phyloP scores from a whole-genome alignment of 2,329 filamentous ascomycete species.

The Thermochaetoides dissita region DNA sequence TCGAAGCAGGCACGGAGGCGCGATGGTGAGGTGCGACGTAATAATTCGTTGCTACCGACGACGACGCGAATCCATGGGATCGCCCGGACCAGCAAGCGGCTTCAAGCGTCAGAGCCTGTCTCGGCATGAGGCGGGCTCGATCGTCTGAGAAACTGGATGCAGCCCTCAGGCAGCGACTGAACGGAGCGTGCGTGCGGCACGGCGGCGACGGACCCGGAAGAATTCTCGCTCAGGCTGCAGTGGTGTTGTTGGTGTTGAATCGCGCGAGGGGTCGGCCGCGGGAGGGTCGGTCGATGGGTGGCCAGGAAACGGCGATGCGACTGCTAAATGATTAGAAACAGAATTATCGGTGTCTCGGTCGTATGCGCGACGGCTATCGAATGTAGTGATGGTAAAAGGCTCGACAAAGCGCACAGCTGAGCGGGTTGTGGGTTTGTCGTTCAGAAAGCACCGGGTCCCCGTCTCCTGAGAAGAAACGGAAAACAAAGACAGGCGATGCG shows the following conservation, averaged over 20 bases:
- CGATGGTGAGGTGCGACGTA: conserved; percentile 11
- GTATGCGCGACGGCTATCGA: conserved; percentile 4
- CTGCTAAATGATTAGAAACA: conserved; percentile 12
- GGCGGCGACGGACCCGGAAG: too few relatives aligned
- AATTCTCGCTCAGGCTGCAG: too few relatives aligned
- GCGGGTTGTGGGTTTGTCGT: not conserved
- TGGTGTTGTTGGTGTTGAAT: not conserved
- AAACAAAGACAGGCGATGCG: conserved; percentile 11
- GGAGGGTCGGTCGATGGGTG: not conserved
- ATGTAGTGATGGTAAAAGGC: conserved; percentile 1
- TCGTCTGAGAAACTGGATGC: too few relatives aligned
- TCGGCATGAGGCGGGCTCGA: conserved; percentile 1
- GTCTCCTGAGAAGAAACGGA: conserved; percentile 3
- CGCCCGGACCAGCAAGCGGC: conserved; percentile 3
- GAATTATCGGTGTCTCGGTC: conserved; percentile 5
- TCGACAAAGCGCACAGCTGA: conserved; percentile 2
- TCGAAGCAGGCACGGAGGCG: conserved; percentile 8
- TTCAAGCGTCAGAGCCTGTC: conserved; percentile 1
- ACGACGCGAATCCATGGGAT: conserved; percentile 21
- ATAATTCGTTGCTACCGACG: conserved; percentile 13
- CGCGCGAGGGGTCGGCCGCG: conserved; percentile 1
- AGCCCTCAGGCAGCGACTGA: too few relatives aligned
- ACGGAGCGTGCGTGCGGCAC: too few relatives aligned
- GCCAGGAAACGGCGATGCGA: conserved; percentile 13
- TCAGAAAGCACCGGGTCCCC: not conserved